Evolutionary conservation across 2,329 filamentous ascomycete genomes (phyloP).

Genomic region (Paecilomyces sp.): DNA sequence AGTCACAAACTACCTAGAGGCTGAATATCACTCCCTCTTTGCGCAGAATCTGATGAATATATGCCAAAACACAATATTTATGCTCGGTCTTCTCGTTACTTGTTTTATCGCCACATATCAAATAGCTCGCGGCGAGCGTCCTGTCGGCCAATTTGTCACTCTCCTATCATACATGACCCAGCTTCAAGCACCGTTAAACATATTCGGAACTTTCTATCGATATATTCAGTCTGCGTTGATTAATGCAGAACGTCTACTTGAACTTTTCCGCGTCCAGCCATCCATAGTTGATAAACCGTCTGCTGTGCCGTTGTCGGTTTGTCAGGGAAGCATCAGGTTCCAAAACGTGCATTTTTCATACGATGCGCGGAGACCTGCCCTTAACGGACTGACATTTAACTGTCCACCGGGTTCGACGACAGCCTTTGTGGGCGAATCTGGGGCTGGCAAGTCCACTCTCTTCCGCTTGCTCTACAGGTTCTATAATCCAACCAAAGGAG

Average conservation of each 20-base stretch:
- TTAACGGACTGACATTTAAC: slow-evolving; percentile 76
- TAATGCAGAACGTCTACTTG: slow-evolving; percentile 87
- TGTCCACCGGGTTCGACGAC: slow-evolving; percentile 88
- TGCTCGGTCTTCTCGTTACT: slow-evolving; percentile 64
- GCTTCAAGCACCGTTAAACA: slow-evolving; percentile 75
- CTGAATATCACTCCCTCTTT: slow-evolving; percentile 68
- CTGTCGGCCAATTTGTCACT: slow-evolving; percentile 64
- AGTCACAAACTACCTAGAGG: slow-evolving; percentile 63
- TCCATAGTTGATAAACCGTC: slow-evolving; percentile 74
- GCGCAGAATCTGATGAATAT: slow-evolving; percentile 76
- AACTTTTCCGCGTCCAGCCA: slow-evolving; percentile 92
- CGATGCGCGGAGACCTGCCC: slow-evolving; percentile 73
- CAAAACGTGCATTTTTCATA: slow-evolving; percentile 88
- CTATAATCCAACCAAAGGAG: slow-evolving; percentile 76
- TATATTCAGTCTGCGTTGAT: slow-evolving; percentile 97
- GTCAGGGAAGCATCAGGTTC: slow-evolving; percentile 77
- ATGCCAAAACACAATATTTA: slow-evolving; percentile 72
- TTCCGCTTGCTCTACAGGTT: slow-evolving; percentile 95
- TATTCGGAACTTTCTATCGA: slow-evolving; percentile 90
- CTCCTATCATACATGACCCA: slow-evolving; percentile 76
- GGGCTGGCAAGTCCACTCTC: slow-evolving; percentile 92
- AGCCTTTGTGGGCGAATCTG: slow-evolving; percentile 91
- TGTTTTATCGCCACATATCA: slow-evolving; percentile 72
- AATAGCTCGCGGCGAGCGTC: slow-evolving; percentile 58
- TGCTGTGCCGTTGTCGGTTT: slow-evolving; percentile 57